Base-by-base conservation (phyloP, 169 alveolate species). In the Cryptosporidium felis region DNA sequence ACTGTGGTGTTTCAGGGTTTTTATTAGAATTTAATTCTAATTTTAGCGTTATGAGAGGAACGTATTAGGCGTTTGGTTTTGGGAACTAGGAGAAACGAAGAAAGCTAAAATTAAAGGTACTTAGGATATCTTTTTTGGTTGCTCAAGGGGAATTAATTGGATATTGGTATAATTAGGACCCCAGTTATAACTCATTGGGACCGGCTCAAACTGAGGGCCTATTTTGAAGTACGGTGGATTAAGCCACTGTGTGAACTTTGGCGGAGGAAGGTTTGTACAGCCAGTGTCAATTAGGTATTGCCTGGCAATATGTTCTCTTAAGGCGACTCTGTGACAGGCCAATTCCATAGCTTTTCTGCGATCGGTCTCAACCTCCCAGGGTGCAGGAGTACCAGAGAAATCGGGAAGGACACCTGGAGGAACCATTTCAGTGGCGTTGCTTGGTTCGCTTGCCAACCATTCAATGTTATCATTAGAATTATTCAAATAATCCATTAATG, bases 141-240 rank as follows among this genome's bases (percentile, higher is more conserved):
- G 46, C 12, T 74, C 82, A 18, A 74, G 28, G 5, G 82, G 82
- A 36, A 74, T 74, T 38, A 74, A 56, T 74, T 74, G 82, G 38
- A 74, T 74, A 53, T 74, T 74, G 10, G 82, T 53, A 47, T 74
- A 74, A 53, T 74, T 74, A 32, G 82, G 82, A 14, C 82, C 82
- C 82, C 82, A 74, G 40, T 74, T 74, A 34, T 74, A 74, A 53
- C 82, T 74, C 82, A 74, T 74, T 47, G 82, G 82, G 56, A 74
- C 82, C 10, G 82, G 82, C 16, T 74, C 67, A 74, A 40, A 74
- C 36, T 74, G 74, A 14, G 65, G 82, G 4, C 82, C 82, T 34
- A 74, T 74, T 53, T 67, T 74, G 23, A 74, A 74, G 21, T 32
- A 56, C 23, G 82, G 82, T n/a, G 82, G 82, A 53, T 49, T 74